These are phyloP conservation scores for Solanum neorickii DNA, from an alignment of 257 asterid genomes.

Conservation along the genomic window DNA sequence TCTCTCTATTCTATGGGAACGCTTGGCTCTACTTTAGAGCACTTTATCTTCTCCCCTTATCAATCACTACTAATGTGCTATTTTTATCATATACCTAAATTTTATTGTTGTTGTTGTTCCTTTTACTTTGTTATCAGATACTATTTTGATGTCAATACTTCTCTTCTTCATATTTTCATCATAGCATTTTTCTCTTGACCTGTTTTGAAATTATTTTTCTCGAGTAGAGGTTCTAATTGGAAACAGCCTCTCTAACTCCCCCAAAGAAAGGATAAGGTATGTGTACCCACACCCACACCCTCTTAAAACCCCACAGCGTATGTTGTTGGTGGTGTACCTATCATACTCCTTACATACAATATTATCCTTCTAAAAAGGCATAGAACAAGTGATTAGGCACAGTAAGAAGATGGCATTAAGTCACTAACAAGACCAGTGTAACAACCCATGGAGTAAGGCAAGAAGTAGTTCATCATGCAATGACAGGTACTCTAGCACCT, in stretches of 20 bases:
- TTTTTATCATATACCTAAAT: background rate
- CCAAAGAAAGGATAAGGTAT: background rate
- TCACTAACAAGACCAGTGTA: background rate
- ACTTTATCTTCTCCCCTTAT: background rate
- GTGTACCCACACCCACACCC: background rate
- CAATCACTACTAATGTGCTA: background rate
- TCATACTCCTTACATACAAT: background rate
- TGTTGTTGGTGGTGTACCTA: background rate
- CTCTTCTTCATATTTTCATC: background rate
- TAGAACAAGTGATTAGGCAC: background rate
- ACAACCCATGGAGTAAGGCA: background rate
- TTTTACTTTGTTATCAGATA: background rate
- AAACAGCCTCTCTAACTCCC: background rate
- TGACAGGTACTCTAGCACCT: background rate
- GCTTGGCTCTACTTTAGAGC: background rate
- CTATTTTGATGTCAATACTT: background rate
- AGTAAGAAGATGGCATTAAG: background rate
- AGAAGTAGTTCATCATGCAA: background rate
- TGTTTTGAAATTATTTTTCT: background rate
- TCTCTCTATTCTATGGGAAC: background rate
- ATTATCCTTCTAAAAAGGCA: background rate
- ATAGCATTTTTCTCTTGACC: background rate
- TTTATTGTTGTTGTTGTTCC: background rate
- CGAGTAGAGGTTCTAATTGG: background rate
- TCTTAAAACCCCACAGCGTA: background rate